These are phyloP conservation scores for Melastoma malabathricum DNA, from an alignment of 345 rosid genomes.

Conservation along the genomic window DNA sequence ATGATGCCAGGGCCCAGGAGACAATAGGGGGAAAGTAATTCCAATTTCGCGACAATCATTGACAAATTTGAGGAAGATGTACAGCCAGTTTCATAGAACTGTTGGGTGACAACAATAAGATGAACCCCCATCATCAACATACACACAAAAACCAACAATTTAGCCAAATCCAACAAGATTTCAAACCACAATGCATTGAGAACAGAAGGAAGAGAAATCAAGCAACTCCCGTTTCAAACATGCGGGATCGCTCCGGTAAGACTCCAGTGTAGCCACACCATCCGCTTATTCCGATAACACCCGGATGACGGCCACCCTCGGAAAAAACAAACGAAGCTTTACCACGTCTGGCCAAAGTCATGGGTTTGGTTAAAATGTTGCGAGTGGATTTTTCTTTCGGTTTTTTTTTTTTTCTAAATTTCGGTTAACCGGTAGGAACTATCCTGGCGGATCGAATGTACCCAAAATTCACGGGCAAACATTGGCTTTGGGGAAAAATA, in stretches of 20 bases:
- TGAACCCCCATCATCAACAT: slow-evolving; percentile 97
- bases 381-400: too few species aligned
- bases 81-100: slow-evolving; percentile 86
- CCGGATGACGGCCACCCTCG: slow-evolving; percentile 99
- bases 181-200: not conserved
- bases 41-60: slow-evolving; percentile 90
- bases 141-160: slow-evolving; percentile 1
- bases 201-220: not conserved
- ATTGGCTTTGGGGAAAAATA: too few species aligned
- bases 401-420: too few species aligned
- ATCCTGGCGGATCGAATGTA: too few species aligned
- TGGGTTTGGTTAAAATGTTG: too few species aligned
- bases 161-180: not conserved
- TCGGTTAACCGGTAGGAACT: too few species aligned
- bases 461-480: too few species aligned
- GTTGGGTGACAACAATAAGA: slow-evolving; percentile 64
- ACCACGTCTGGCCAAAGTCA: not conserved
- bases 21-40: slow-evolving; percentile 75
- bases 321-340: slow-evolving; percentile 1
- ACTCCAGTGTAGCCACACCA: slow-evolving; percentile 56
- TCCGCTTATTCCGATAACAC: slow-evolving; percentile 50
- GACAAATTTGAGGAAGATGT: slow-evolving; percentile 79
- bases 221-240: slow-evolving; percentile 76
- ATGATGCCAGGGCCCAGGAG: slow-evolving; percentile 96
- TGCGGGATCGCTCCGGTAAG: slow-evolving; percentile 66